phyloP scores from a whole-genome alignment of 805 yeast species.

The Suhomyces emberorum region DNA sequence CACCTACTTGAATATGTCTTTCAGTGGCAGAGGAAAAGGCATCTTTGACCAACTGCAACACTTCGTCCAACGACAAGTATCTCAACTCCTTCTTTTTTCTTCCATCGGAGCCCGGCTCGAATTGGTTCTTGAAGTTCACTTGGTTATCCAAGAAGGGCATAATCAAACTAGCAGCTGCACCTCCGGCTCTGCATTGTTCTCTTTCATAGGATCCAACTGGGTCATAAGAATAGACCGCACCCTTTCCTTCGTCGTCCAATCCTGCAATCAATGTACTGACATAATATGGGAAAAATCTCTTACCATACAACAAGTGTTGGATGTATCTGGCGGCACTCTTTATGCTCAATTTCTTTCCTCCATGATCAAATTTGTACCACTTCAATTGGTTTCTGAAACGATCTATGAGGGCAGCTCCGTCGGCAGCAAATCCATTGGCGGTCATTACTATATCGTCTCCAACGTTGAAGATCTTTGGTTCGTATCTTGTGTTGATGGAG shows the following conservation, averaged over 20 bases:
- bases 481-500: constrained; percentile 87
- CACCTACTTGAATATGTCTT: constrained; percentile 98
- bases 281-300: constrained; percentile 95
- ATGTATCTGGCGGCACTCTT: constrained; percentile 83
- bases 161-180: constrained; percentile 92
- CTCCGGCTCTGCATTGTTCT: constrained; percentile 97
- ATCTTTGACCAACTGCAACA: constrained; percentile 81
- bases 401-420: constrained; percentile 80
- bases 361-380: constrained; percentile 91
- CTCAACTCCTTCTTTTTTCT: constrained; percentile 56
- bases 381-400: constrained; percentile 66
- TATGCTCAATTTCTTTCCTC: constrained; percentile 62
- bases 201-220: constrained; percentile 98
- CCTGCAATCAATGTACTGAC: constrained; percentile 95
- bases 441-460: constrained; percentile 86
- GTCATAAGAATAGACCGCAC: constrained; percentile 93
- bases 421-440: constrained; percentile 97
- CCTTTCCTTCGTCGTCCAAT: constrained; percentile 84
- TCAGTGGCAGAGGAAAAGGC: constrained; percentile 96
- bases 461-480: constrained; percentile 82
- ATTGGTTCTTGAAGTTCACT: constrained; percentile 92
- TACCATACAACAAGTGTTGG: constrained; percentile 86
- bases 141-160: constrained; percentile 98
- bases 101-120: constrained; percentile 70
- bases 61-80: constrained; percentile 78